Conservation (phyloP, 148 eudicot species). For the Talinum fruticosum region DNA sequence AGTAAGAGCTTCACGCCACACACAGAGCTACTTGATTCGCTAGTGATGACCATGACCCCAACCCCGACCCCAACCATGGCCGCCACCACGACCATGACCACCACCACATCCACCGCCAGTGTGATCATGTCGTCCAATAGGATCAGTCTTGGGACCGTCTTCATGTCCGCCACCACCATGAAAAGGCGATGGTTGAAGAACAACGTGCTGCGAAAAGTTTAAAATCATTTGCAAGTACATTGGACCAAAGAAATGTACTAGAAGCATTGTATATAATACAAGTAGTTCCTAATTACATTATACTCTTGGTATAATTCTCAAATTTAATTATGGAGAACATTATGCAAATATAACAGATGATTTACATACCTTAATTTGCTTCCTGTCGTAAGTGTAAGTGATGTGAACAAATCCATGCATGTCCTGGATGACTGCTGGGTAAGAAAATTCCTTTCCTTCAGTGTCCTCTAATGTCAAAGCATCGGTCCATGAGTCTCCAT, state of each 20-base stretch:
- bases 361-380: constrained; percentile 71
- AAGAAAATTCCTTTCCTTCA: constrained; percentile 79
- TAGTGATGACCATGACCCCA: background rate
- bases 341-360: background rate
- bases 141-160: background rate
- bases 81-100: background rate
- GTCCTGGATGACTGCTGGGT: constrained; percentile 86
- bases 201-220: background rate
- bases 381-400: constrained; percentile 85
- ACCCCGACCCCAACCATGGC: background rate
- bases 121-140: background rate
- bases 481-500: constrained; percentile 85
- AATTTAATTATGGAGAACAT: no score
- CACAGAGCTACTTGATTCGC: no score
- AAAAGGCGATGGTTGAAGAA: background rate
- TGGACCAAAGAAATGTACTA: no score
- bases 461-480: constrained; percentile 65
- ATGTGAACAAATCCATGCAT: constrained; percentile 74
- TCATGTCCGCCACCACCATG: background rate
- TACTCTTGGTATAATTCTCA: no score
- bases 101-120: background rate
- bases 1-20: no score
- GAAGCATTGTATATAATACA: no score
- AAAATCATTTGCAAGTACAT: no score
- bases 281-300: no score